Evolutionary conservation across 192 early-diverging fungal genomes (phyloP).

Genomic region (Chytriomyces confervae): DNA sequence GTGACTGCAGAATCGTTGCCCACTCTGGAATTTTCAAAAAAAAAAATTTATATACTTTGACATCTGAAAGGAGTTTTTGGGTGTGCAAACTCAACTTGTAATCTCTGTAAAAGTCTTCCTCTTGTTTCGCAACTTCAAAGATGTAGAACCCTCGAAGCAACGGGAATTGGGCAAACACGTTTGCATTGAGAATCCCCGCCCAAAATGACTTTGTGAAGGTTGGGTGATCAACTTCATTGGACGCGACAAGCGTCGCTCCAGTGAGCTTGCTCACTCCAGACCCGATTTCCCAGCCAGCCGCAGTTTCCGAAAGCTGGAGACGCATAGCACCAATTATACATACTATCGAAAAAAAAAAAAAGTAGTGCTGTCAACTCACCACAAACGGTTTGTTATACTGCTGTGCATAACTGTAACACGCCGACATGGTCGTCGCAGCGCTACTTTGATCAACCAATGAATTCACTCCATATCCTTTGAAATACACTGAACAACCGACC

Average conservation of each 20-base stretch:
- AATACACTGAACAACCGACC: conserved; percentile 52
- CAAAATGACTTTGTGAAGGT: conserved; percentile 13
- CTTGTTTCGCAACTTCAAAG: conserved; percentile 31
- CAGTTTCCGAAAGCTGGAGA: conserved; percentile 28
- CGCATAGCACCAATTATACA: not conserved
- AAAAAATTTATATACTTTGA: no score
- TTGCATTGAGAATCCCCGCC: not conserved
- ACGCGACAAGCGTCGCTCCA: not conserved
- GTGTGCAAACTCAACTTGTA: not conserved
- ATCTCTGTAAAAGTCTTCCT: conserved; percentile 28
- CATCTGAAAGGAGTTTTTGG: no score
- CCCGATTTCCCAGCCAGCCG: conserved; percentile 26
- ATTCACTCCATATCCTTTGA: conserved; percentile 30
- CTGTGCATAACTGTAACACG: not conserved
- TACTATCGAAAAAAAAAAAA: not conserved
- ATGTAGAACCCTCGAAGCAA: conserved; percentile 10
- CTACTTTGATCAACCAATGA: not conserved
- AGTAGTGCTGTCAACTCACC: not conserved
- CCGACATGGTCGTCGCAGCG: not conserved
- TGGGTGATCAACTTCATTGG: not conserved
- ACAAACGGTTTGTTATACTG: not conserved
- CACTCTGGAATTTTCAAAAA: no score
- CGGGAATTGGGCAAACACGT: conserved; percentile 8
- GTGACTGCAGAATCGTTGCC: no score
- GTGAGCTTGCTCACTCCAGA: not conserved